Conservation (phyloP, 2,329 filamentous ascomycete species). For the Raffaelea deltoideospora region DNA sequence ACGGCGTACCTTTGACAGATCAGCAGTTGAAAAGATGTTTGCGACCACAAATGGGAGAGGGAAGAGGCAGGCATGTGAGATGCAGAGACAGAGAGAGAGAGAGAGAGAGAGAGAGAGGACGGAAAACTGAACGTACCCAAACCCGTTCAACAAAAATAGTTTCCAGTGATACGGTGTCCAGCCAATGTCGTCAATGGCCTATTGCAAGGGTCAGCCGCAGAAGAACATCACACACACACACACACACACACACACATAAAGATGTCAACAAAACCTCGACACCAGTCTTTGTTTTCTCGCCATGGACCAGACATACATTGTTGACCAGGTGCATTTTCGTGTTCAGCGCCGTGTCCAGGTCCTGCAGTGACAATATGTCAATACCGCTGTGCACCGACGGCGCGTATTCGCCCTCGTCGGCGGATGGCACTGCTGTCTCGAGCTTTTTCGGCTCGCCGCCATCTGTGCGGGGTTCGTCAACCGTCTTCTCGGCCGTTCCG, state of each 20-base stretch:
- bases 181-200: constrained; percentile 43
- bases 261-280: not conserved
- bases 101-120: not conserved
- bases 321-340: constrained; percentile 58
- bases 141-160: constrained; percentile 46
- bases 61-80: not conserved
- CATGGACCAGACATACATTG: constrained; percentile 28
- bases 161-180: constrained; percentile 45
- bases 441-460: no score
- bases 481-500: no score
- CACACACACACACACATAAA: not conserved
- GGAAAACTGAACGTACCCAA: constrained; percentile 35
- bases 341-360: constrained; percentile 45
- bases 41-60: no score
- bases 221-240: not conserved
- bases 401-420: not conserved
- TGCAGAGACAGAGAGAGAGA: not conserved
- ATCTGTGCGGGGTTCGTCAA: not conserved
- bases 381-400: constrained; percentile 10
- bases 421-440: not conserved
- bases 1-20: constrained; percentile 31
- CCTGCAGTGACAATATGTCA: constrained; percentile 41
- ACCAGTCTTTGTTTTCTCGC: not conserved
- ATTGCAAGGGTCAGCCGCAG: not conserved
- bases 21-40: no score